These are phyloP conservation scores for Actinomortierella wolfii DNA, from an alignment of 371 early-diverging fungal genomes.

Conservation along the genomic window DNA sequence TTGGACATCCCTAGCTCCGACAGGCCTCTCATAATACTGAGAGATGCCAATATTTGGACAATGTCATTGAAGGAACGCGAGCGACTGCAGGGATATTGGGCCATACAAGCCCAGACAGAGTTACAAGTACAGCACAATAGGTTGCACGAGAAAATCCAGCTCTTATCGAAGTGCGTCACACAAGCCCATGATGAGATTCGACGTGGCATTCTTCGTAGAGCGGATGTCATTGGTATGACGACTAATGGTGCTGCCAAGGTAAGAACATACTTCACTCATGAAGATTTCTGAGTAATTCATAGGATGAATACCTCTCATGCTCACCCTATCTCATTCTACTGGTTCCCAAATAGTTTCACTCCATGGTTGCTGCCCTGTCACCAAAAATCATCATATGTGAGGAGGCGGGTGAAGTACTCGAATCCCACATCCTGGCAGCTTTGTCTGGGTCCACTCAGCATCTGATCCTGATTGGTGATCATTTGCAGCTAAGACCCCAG, in stretches of 20 bases:
- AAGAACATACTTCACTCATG: too few species aligned
- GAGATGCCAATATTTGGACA: slow-evolving; percentile 45
- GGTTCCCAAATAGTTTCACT: slow-evolving; percentile 1
- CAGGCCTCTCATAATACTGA: slow-evolving; percentile 29
- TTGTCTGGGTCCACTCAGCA: slow-evolving; percentile 64
- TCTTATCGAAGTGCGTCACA: slow-evolving; percentile 18
- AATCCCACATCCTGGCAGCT: slow-evolving; percentile 68
- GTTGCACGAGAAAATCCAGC: slow-evolving; percentile 21
- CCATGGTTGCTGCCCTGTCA: slow-evolving; percentile 51
- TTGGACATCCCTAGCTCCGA: slow-evolving; percentile 18
- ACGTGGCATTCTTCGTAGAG: slow-evolving; percentile 28
- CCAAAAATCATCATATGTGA: slow-evolving; percentile 70
- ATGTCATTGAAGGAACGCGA: slow-evolving; percentile 49
- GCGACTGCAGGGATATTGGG: slow-evolving; percentile 47
- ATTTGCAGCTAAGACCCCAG: slow-evolving; percentile 66
- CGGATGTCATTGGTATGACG: slow-evolving; percentile 54
- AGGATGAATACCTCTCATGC: too few species aligned
- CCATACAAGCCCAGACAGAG: slow-evolving; percentile 13
- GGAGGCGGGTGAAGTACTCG: slow-evolving; percentile 81
- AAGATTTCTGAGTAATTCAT: too few species aligned
- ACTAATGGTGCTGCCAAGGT: slow-evolving; percentile 57
- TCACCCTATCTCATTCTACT: too few species aligned
- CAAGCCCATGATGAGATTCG: slow-evolving; percentile 44
- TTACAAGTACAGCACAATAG: slow-evolving; percentile 14
- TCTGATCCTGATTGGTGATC: slow-evolving; percentile 76